phyloP scores from a whole-genome alignment of 1,139 yeast species.

The Taphrina flavorubra region DNA sequence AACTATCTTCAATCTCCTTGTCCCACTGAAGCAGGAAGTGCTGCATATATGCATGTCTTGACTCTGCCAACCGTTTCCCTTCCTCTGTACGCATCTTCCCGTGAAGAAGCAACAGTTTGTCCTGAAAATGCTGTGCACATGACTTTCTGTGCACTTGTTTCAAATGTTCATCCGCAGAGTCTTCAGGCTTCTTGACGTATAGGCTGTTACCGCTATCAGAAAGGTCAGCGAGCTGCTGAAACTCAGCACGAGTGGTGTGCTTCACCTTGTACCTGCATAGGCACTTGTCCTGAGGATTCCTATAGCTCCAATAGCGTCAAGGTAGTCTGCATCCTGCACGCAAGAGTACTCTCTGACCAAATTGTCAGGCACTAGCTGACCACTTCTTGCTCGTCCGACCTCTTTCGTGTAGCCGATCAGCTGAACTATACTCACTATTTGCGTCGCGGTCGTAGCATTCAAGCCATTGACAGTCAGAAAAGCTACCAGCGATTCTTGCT shows the following conservation, averaged over 20 bases:
- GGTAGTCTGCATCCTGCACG: conserved; percentile 54
- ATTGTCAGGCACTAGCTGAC: conserved; percentile 41
- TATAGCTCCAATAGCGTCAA: conserved; percentile 54
- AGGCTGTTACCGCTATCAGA: conserved; percentile 17
- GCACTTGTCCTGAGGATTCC: conserved; percentile 53
- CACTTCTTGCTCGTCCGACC: conserved; percentile 43
- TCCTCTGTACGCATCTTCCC: conserved; percentile 50
- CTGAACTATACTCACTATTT: conserved; percentile 49
- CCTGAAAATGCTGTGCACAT: conserved; percentile 49
- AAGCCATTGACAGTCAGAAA: conserved; percentile 46
- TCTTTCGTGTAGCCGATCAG: conserved; percentile 52
- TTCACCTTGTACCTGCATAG: conserved; percentile 49
- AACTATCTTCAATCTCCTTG: conserved; percentile 4
- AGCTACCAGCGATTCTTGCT: not conserved
- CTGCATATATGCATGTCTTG: conserved; percentile 46
- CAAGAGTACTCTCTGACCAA: conserved; percentile 49
- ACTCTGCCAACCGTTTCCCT: conserved; percentile 49
- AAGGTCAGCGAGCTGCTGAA: not conserved
- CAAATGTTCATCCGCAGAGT: not conserved
- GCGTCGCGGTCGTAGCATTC: conserved; percentile 44
- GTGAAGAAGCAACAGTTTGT: conserved; percentile 50
- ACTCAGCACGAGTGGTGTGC: too few relatives aligned
- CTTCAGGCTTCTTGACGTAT: conserved; percentile 7
- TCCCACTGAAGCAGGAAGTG: conserved; percentile 15
- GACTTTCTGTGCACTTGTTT: not conserved